A percentile compares a stretch with the other conserved stretches of the same genome.
These are phyloP conservation scores for Adansonia madagascariensis DNA, from an alignment of 441 rosid genomes.

Conservation along the genomic window DNA sequence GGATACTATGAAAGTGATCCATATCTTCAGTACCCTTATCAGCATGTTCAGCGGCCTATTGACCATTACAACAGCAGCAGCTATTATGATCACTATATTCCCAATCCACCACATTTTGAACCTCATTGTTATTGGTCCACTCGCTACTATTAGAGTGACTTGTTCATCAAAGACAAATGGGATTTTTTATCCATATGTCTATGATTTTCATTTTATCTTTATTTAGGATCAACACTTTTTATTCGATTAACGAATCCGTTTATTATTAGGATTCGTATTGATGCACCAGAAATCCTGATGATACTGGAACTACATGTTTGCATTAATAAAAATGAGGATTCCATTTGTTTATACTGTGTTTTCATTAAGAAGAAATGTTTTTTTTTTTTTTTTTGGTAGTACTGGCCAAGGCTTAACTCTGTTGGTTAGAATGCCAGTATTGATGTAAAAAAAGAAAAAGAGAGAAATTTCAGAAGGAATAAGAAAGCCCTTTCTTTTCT, in stretches of 20 bases:
- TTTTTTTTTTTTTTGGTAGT: too few relatives aligned
- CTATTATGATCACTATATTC: neutral
- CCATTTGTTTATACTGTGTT: too few relatives aligned
- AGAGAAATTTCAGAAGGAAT: too few relatives aligned
- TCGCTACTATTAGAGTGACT: neutral
- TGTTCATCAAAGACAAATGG: neutral
- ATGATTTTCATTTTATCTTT: neutral
- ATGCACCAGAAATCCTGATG: neutral
- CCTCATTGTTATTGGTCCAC: neutral
- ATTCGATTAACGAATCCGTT: neutral
- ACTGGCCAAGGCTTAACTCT: too few relatives aligned
- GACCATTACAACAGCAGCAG: neutral
- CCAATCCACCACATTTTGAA: constrained; percentile 6
- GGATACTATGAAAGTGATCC: neutral
- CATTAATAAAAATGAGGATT: neutral
- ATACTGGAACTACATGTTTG: neutral
- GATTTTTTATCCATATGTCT: neutral
- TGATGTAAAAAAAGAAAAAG: too few relatives aligned
- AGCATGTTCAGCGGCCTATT: neutral
- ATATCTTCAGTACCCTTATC: neutral
- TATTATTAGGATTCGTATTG: constrained; percentile 8
- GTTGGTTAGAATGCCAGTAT: too few relatives aligned
- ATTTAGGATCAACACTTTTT: neutral
- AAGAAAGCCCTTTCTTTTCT: too few relatives aligned
- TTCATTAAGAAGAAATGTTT: too few relatives aligned